phyloP scores from a whole-genome alignment of 2,329 filamentous ascomycete genomes.

The Tolypocladium guangdongense region DNA sequence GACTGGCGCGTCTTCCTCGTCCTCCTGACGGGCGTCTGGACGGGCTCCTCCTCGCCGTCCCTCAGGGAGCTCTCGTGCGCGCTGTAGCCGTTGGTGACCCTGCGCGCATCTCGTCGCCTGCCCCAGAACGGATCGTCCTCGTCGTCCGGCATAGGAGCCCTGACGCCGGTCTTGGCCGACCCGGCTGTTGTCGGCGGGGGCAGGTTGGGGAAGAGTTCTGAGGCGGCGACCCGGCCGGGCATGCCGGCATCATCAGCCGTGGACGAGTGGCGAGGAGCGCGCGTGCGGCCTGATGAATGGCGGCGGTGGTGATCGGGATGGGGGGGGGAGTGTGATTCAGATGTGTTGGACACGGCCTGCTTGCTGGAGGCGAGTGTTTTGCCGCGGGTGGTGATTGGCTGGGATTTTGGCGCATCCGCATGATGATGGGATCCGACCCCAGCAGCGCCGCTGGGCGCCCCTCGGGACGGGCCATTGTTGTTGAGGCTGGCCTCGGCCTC shows the following conservation, averaged over 20 bases:
- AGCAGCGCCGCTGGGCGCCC: conserved; percentile 10
- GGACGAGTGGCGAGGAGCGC: conserved; percentile 11
- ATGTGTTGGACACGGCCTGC: conserved; percentile 24
- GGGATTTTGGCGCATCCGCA: conserved; percentile 24
- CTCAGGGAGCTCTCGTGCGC: conserved; percentile 29
- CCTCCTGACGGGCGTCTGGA: conserved; percentile 19
- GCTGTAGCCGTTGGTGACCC: conserved; percentile 24
- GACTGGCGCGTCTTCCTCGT: conserved; percentile 26
- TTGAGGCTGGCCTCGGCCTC: conserved; percentile 11
- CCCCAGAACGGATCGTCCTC: conserved; percentile 21
- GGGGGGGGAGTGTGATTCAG: conserved; percentile 24
- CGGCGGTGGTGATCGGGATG: conserved; percentile 3
- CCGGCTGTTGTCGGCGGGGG: conserved; percentile 13
- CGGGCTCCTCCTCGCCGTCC: conserved; percentile 12
- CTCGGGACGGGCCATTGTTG: conserved; percentile 17
- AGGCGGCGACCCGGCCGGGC: conserved; percentile 26
- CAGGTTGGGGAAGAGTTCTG: conserved; percentile 21
- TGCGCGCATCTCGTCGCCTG: conserved; percentile 26
- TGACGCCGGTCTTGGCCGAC: conserved; percentile 14
- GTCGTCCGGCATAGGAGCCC: conserved; percentile 16
- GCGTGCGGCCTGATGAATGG: conserved; percentile 8
- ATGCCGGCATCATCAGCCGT: conserved; percentile 24
- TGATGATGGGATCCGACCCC: conserved; percentile 16
- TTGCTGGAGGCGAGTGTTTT: conserved; percentile 25
- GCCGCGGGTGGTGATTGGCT: conserved; percentile 22